Conservation (phyloP, 805 yeast species). For the Metschnikowia drakensbergensis region DNA sequence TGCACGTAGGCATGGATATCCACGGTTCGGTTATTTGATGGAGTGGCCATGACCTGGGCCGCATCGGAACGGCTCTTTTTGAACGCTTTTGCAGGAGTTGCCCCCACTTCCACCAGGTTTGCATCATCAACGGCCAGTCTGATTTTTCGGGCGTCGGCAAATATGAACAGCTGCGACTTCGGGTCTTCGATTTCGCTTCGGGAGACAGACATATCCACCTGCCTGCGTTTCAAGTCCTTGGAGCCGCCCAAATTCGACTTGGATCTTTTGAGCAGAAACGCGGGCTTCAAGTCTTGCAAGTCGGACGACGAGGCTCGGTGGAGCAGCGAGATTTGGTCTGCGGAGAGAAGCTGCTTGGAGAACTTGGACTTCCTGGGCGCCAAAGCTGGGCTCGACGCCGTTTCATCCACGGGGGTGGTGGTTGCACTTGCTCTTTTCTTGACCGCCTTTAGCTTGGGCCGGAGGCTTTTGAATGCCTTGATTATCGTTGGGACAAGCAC, state of each 20-base stretch:
- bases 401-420: background rate
- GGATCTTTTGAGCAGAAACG: constrained; percentile 35
- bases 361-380: constrained; percentile 12
- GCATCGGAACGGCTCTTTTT: background rate
- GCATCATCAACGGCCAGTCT: constrained; percentile 22
- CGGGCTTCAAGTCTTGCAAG: constrained; percentile 27
- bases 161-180: constrained; percentile 19
- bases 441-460: constrained; percentile 12
- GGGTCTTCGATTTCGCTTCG: constrained; percentile 7
- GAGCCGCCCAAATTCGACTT: constrained; percentile 37
- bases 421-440: constrained; percentile 21
- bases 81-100: constrained; percentile 24
- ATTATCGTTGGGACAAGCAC: constrained; percentile 42
- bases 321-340: constrained; percentile 14
- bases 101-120: constrained; percentile 25
- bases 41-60: constrained; percentile 16
- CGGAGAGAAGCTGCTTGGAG: constrained; percentile 13
- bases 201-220: constrained; percentile 34
- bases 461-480: constrained; percentile 46
- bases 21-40: constrained; percentile 9
- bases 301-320: constrained; percentile 20
- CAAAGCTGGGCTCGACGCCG: constrained; percentile 1
- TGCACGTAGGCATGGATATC: constrained; percentile 5
- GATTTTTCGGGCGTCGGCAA: constrained; percentile 25
- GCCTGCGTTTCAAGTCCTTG: constrained; percentile 35